Conservation (phyloP, 352 stramenopile genomes). For the Elongisporangium prolatum region DNA sequence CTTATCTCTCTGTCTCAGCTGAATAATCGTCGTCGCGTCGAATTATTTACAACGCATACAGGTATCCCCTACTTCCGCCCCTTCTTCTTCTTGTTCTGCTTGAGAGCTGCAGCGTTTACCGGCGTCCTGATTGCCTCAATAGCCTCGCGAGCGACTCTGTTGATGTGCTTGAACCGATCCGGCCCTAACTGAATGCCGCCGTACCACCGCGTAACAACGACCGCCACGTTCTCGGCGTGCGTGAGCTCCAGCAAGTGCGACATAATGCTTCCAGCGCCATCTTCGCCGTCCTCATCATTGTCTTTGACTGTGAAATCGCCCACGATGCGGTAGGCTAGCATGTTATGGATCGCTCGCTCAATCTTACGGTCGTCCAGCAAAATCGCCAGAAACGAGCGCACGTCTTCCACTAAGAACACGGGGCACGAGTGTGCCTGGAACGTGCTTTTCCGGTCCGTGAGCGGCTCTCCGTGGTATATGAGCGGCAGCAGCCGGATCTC, state of each 20-base stretch:
- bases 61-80: slow-evolving; percentile 1
- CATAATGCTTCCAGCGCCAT: slow-evolving; percentile 76
- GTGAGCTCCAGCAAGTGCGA: slow-evolving; percentile 79
- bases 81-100: slow-evolving; percentile 46
- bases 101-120: slow-evolving; percentile 6
- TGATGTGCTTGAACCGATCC: slow-evolving; percentile 88
- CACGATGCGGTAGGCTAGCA: slow-evolving; percentile 84
- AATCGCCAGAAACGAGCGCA: slow-evolving; percentile 72
- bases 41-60: neutral
- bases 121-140: slow-evolving; percentile 75
- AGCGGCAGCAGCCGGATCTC: slow-evolving; percentile 45
- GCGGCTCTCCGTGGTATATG: slow-evolving; percentile 60
- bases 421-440: slow-evolving; percentile 70
- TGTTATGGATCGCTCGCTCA: slow-evolving; percentile 83
- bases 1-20: neutral
- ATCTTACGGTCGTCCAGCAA: slow-evolving; percentile 82
- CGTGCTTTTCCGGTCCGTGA: slow-evolving; percentile 84
- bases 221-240: slow-evolving; percentile 73
- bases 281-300: slow-evolving; percentile 85
- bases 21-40: neutral
- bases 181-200: slow-evolving; percentile 77
- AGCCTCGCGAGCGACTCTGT: slow-evolving; percentile 57
- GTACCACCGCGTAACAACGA: slow-evolving; percentile 84
- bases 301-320: slow-evolving; percentile 71
- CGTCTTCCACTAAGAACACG: slow-evolving; percentile 63